Evolutionary conservation across 2,329 filamentous ascomycete genomes (phyloP).

Genomic region (Capronia americana): DNA sequence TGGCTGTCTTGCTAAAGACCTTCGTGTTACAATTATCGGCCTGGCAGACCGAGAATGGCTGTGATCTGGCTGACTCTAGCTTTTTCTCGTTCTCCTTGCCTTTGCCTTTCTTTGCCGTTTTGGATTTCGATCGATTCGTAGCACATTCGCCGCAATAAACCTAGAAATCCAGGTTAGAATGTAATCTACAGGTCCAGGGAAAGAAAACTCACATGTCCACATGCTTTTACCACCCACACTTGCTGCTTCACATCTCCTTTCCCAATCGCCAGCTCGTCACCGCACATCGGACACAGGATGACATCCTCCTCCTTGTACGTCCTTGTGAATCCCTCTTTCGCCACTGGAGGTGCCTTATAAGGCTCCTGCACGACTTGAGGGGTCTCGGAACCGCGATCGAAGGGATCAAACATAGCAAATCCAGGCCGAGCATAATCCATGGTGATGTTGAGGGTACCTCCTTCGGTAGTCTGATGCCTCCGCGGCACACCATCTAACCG

Average conservation of each 20-base stretch:
- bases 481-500: conserved; percentile 39
- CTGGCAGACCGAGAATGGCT: conserved; percentile 53
- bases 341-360: conserved; percentile 69
- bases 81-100: conserved; percentile 41
- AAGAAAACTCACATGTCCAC: conserved; percentile 77
- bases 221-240: conserved; percentile 89
- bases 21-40: conserved; percentile 51
- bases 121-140: conserved; percentile 47
- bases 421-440: conserved; percentile 52
- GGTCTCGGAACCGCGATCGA: conserved; percentile 36
- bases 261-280: conserved; percentile 80
- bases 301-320: conserved; percentile 73
- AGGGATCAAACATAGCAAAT: conserved; percentile 46
- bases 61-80: conserved; percentile 40
- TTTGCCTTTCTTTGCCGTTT: conserved; percentile 42
- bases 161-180: conserved; percentile 43
- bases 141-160: conserved; percentile 58
- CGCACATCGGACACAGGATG: conserved; percentile 84
- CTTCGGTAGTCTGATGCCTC: conserved; percentile 30
- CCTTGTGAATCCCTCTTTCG: conserved; percentile 80
- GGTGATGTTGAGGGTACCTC: conserved; percentile 33
- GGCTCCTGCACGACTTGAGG: conserved; percentile 37
- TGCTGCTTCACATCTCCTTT: conserved; percentile 73
- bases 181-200: conserved; percentile 5
- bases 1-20: conserved; percentile 48